These are phyloP conservation scores for Massarina eburnea DNA, from an alignment of 2,329 filamentous ascomycete genomes.

Conservation along the genomic window DNA sequence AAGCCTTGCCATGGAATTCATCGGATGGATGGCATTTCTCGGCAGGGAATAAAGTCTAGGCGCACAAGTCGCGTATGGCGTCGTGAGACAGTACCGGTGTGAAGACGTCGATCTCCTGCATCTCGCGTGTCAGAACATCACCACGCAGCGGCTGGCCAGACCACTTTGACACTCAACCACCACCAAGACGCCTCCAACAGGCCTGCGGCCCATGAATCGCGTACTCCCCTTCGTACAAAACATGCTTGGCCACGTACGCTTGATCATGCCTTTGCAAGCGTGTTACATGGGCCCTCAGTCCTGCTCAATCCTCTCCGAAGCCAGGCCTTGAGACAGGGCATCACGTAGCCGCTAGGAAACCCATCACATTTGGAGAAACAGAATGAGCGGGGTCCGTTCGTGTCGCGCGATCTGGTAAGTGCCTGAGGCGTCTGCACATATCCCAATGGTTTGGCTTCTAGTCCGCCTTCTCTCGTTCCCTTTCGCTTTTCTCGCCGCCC, in stretches of 20 bases:
- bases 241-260: constrained; percentile 21
- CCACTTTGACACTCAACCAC: constrained; percentile 35
- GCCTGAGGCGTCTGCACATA: constrained; percentile 26
- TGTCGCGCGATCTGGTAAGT: constrained; percentile 24
- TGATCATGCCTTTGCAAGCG: constrained; percentile 28
- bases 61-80: neutral
- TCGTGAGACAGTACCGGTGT: constrained; percentile 34
- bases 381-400: constrained; percentile 22
- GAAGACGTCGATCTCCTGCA: constrained; percentile 29
- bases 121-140: constrained; percentile 36
- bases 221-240: constrained; percentile 15
- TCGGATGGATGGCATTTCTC: neutral
- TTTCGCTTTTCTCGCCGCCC: constrained; percentile 22
- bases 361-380: constrained; percentile 33
- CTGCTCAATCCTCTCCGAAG: constrained; percentile 18
- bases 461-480: constrained; percentile 31
- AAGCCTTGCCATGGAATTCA: neutral
- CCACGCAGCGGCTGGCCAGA: constrained; percentile 35
- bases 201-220: constrained; percentile 24
- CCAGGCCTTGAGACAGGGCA: constrained; percentile 26
- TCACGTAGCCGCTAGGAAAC: constrained; percentile 32
- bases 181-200: constrained; percentile 17
- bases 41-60: neutral
- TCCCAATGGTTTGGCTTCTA: constrained; percentile 37
- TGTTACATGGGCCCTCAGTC: constrained; percentile 14